Conservation (phyloP, 73 alveolate species). For the Breviolum minutum region DNA sequence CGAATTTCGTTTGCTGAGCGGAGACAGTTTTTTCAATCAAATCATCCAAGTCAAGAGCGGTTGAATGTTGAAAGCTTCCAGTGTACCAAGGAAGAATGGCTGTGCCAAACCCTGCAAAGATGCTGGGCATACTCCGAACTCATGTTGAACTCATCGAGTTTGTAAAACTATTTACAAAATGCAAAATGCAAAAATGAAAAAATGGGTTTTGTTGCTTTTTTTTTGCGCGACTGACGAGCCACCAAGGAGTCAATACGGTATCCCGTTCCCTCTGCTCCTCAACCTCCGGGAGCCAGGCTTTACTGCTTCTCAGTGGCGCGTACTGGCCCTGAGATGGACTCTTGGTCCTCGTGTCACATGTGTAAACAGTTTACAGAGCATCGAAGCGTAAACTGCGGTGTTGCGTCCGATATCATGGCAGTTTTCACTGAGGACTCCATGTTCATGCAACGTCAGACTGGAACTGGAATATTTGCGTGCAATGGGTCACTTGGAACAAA, state of each 20-base stretch:
- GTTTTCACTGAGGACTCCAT: slow-evolving; percentile 20
- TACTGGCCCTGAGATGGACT: slow-evolving; percentile 11
- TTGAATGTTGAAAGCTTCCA: too few species aligned
- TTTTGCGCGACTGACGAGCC: neutral
- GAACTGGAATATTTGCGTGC: slow-evolving; percentile 58
- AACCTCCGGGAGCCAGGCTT: neutral
- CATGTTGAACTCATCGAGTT: neutral
- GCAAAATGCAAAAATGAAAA: neutral
- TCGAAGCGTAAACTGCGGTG: neutral
- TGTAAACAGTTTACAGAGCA: too few species aligned
- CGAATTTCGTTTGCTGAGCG: neutral
- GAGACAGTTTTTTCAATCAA: too few species aligned
- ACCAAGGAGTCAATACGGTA: neutral
- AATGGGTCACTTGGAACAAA: slow-evolving; percentile 6
- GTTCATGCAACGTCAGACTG: slow-evolving; percentile 69
- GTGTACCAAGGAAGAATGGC: neutral
- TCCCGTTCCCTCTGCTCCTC: neutral
- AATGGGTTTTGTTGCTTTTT: neutral
- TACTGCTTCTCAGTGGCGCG: slow-evolving; percentile 62
- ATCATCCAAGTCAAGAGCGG: too few species aligned
- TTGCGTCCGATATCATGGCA: neutral
- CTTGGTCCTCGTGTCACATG: neutral
- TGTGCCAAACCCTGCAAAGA: slow-evolving; percentile 5
- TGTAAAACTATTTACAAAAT: neutral
- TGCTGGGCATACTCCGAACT: neutral